Percentiles rank a stretch among this genome's conserved stretches.
Evolutionary conservation across 1,139 yeast species (phyloP).

Genomic region (Suhomyces atakaporum): DNA sequence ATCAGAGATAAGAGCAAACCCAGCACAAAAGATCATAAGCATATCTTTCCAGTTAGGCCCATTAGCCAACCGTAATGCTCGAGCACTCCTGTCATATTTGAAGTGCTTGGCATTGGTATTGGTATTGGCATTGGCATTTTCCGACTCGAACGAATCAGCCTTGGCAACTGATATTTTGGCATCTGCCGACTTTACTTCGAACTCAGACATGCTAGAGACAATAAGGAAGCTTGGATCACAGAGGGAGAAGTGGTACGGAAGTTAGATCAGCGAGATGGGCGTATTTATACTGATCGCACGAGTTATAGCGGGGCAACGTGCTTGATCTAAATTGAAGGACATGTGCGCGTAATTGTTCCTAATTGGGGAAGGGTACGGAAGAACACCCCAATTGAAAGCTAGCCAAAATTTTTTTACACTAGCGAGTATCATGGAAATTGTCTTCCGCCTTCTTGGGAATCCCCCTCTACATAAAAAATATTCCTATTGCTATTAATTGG

Average conservation of each 20-base stretch:
- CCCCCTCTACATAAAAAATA: no score
- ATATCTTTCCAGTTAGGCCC: slow-evolving; percentile 35
- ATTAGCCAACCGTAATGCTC: slow-evolving; percentile 32
- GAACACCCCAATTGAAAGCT: neutral
- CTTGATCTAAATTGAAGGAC: neutral
- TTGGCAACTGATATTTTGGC: slow-evolving; percentile 4
- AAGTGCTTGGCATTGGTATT: slow-evolving; percentile 9
- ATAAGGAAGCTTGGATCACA: no score
- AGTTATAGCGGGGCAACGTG: slow-evolving; percentile 2
- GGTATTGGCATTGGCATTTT: no score
- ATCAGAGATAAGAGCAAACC: slow-evolving; percentile 62
- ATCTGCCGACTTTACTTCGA: slow-evolving; percentile 6
- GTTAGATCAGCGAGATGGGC: no score
- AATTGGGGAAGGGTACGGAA: neutral
- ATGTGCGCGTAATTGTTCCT: neutral
- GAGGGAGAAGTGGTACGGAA: no score
- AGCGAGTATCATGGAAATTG: no score
- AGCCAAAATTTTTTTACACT: no score
- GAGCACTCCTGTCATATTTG: slow-evolving; percentile 36
- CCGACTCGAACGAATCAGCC: slow-evolving; percentile 8
- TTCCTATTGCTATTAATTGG: no score
- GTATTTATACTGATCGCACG: neutral
- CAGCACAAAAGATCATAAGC: slow-evolving; percentile 52
- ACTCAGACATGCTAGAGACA: slow-evolving; percentile 1
- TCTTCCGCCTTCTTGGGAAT: no score